Evolutionary conservation across 1,284 basidiomycete species (phyloP).

Genomic region (Sanguinoderma infundibulare): DNA sequence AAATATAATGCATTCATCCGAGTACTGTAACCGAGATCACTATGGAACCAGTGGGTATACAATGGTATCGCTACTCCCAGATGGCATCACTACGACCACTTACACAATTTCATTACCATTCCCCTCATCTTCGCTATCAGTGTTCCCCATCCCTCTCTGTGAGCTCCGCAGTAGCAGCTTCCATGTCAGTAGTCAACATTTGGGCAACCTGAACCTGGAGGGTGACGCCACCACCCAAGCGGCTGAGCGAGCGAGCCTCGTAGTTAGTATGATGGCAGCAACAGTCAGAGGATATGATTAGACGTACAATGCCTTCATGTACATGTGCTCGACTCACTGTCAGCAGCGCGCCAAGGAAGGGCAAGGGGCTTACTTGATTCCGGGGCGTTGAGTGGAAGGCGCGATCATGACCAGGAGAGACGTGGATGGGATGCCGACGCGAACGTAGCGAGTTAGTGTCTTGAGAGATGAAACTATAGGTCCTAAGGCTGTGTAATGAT

Average conservation of each 20-base stretch:
- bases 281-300: not conserved
- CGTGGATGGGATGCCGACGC: not conserved
- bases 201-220: not conserved
- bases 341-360: constrained; percentile 46
- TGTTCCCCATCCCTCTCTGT: not conserved
- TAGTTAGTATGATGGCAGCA: not conserved
- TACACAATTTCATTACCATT: too few relatives aligned
- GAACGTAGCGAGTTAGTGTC: not conserved
- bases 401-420: not conserved
- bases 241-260: not conserved
- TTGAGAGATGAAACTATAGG: not conserved
- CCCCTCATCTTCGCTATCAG: constrained; percentile 1
- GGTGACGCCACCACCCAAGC: not conserved
- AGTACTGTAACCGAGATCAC: too few relatives aligned
- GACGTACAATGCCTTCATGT: constrained; percentile 5
- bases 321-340: constrained; percentile 44
- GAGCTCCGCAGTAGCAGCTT: not conserved
- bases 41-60: too few relatives aligned
- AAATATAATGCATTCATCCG: too few relatives aligned
- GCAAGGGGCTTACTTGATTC: constrained; percentile 39
- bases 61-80: too few relatives aligned
- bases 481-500: not conserved
- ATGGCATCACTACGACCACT: too few relatives aligned
- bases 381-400: constrained; percentile 48
- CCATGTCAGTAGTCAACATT: not conserved